Conservation (phyloP, 2,329 filamentous ascomycete species). For the Penicillium polonicum region DNA sequence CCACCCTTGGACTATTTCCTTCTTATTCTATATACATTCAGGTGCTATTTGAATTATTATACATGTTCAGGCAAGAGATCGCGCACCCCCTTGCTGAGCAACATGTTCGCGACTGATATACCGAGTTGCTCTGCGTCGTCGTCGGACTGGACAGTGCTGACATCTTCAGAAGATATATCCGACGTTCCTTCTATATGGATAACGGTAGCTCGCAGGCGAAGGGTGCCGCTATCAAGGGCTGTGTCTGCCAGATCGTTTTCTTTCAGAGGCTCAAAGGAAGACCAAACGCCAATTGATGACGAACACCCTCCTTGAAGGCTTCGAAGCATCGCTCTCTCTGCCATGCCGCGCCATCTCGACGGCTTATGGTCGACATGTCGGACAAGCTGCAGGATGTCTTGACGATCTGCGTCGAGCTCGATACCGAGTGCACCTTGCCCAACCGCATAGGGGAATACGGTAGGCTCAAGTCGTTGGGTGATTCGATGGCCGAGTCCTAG, state of each 20-base stretch:
- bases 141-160: background rate
- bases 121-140: background rate
- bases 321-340: background rate
- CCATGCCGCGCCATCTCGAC: background rate
- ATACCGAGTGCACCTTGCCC: background rate
- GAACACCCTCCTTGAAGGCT: background rate
- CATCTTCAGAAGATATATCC: background rate
- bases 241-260: background rate
- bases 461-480: background rate
- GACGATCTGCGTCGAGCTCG: background rate
- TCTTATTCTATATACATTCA: too few species aligned
- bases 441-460: background rate
- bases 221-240: background rate
- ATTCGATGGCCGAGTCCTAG: background rate
- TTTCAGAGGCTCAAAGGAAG: background rate
- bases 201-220: background rate
- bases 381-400: background rate
- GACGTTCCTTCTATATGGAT: background rate
- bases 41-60: too few species aligned
- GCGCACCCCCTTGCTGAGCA: too few species aligned
- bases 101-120: background rate
- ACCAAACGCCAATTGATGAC: background rate
- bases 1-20: too few species aligned
- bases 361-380: background rate
- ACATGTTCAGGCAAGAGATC: too few species aligned